Percentiles rank a stretch among this genome's conserved stretches.
Evolutionary conservation across 2,329 filamentous ascomycete genomes (phyloP).

Genomic region (Periglandula ipomoeae): DNA sequence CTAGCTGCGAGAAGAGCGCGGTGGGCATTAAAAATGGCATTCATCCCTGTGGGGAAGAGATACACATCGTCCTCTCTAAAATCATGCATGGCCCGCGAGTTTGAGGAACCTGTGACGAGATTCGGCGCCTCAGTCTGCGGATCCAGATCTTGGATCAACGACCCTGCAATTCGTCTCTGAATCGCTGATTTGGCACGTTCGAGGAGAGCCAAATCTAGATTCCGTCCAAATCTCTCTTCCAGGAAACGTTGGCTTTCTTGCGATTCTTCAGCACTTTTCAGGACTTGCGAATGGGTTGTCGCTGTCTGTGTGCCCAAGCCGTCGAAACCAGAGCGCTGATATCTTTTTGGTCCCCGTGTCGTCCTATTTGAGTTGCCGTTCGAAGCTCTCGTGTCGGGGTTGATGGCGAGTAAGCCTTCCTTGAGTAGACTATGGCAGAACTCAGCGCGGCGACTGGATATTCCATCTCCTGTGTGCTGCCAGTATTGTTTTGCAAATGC

Average conservation of each 20-base stretch:
- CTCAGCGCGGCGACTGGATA: slow-evolving; percentile 84
- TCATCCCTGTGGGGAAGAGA: slow-evolving; percentile 87
- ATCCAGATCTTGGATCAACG: slow-evolving; percentile 64
- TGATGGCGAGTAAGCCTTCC: slow-evolving; percentile 48
- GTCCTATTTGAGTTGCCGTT: slow-evolving; percentile 25
- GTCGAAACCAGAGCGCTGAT: slow-evolving; percentile 48
- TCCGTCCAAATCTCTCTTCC: slow-evolving; percentile 89
- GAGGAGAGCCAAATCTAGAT: slow-evolving; percentile 71
- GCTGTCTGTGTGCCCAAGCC: slow-evolving; percentile 14
- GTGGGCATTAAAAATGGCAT: slow-evolving; percentile 85
- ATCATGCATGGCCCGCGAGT: slow-evolving; percentile 47
- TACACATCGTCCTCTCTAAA: slow-evolving; percentile 83
- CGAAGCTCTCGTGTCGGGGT: slow-evolving; percentile 17
- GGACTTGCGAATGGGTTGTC: slow-evolving; percentile 10
- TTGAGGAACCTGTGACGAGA: slow-evolving; percentile 35
- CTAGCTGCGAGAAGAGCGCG: slow-evolving; percentile 58
- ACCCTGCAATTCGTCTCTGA: slow-evolving; percentile 77
- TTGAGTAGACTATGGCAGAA: slow-evolving; percentile 72
- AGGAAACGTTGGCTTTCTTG: slow-evolving; percentile 73
- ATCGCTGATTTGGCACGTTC: slow-evolving; percentile 80
- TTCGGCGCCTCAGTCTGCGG: slow-evolving; percentile 15
- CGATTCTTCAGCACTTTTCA: slow-evolving; percentile 25
- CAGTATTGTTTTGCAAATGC: slow-evolving; percentile 84
- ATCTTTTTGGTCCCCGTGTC: slow-evolving; percentile 68
- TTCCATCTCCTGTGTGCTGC: slow-evolving; percentile 90